phyloP scores from a whole-genome alignment of 495 filamentous ascomycete genomes.

The Podospora sp. region DNA sequence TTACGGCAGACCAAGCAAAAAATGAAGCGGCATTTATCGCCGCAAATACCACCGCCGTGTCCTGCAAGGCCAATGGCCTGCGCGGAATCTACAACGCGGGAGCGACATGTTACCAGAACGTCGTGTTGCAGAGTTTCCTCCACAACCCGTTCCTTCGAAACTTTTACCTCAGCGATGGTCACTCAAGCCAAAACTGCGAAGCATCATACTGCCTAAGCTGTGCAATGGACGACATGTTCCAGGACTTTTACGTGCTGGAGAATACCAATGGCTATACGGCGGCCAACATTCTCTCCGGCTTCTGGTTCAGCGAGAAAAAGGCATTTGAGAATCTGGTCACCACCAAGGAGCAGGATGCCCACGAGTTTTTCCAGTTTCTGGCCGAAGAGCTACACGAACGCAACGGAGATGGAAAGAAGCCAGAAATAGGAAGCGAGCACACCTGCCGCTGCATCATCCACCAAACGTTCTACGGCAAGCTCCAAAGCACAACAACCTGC shows the following conservation, averaged over 20 bases:
- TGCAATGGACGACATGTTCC: slow-evolving; percentile 87
- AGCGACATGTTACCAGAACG: slow-evolving; percentile 91
- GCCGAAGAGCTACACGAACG: slow-evolving; percentile 80
- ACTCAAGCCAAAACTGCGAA: slow-evolving; percentile 69
- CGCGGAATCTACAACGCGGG: slow-evolving; percentile 94
- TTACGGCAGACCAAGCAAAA: slow-evolving; percentile 50
- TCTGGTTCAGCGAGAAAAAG: slow-evolving; percentile 72
- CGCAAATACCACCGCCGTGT: slow-evolving; percentile 60
- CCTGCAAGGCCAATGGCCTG: slow-evolving; percentile 72
- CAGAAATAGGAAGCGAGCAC: slow-evolving; percentile 59
- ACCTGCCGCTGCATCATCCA: slow-evolving; percentile 86
- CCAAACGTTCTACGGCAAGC: slow-evolving; percentile 83
- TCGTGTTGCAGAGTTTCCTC: slow-evolving; percentile 82
- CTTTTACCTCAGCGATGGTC: slow-evolving; percentile 84
- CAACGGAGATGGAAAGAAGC: slow-evolving; percentile 59
- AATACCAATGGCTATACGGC: slow-evolving; percentile 83
- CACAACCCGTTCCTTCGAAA: slow-evolving; percentile 86
- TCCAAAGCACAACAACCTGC: slow-evolving; percentile 85
- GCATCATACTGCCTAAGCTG: slow-evolving; percentile 76
- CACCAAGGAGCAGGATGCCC: slow-evolving; percentile 92
- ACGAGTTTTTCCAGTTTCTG: slow-evolving; percentile 93
- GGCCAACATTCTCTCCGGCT: slow-evolving; percentile 74
- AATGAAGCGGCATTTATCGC: slow-evolving; percentile 64
- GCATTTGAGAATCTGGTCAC: slow-evolving; percentile 73
- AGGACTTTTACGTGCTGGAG: slow-evolving; percentile 81